Evolutionary conservation across 2,329 filamentous ascomycete genomes (phyloP).

Genomic region (Sporothrix humicola): DNA sequence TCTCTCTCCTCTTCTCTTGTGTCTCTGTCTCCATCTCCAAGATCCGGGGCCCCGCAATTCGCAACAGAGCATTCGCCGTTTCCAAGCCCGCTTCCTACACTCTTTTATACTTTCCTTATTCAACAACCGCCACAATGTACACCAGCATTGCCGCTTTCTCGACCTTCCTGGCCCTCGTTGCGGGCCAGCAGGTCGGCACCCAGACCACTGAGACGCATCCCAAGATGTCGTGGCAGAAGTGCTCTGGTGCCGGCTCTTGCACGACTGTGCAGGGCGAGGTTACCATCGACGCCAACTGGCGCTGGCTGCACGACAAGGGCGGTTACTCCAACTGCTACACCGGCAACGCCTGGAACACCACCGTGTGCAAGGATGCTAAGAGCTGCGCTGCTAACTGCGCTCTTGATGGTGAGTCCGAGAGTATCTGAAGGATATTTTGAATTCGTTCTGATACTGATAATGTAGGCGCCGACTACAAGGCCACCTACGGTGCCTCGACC

Average conservation of each 20-base stretch:
- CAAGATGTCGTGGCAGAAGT: slow-evolving; percentile 58
- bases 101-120: slow-evolving; percentile 7
- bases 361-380: slow-evolving; percentile 54
- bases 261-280: slow-evolving; percentile 55
- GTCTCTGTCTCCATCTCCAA: slow-evolving; percentile 27
- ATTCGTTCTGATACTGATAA: neutral
- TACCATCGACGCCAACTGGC: slow-evolving; percentile 63
- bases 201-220: slow-evolving; percentile 56
- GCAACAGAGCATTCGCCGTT: slow-evolving; percentile 21
- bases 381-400: slow-evolving; percentile 62
- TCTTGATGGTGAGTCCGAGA: slow-evolving; percentile 51
- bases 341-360: slow-evolving; percentile 55
- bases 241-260: slow-evolving; percentile 54
- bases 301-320: slow-evolving; percentile 58
- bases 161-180: slow-evolving; percentile 51
- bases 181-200: slow-evolving; percentile 56
- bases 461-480: slow-evolving; percentile 55
- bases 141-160: slow-evolving; percentile 47
- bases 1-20: slow-evolving; percentile 18
- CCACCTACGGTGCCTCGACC: slow-evolving; percentile 59
- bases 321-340: slow-evolving; percentile 58
- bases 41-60: slow-evolving; percentile 33
- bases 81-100: slow-evolving; percentile 13
- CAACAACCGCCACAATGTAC: slow-evolving; percentile 33
- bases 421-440: too few relatives aligned